phyloP scores from a whole-genome alignment of 2,329 filamentous ascomycete species.

The Phialophora expanda region DNA sequence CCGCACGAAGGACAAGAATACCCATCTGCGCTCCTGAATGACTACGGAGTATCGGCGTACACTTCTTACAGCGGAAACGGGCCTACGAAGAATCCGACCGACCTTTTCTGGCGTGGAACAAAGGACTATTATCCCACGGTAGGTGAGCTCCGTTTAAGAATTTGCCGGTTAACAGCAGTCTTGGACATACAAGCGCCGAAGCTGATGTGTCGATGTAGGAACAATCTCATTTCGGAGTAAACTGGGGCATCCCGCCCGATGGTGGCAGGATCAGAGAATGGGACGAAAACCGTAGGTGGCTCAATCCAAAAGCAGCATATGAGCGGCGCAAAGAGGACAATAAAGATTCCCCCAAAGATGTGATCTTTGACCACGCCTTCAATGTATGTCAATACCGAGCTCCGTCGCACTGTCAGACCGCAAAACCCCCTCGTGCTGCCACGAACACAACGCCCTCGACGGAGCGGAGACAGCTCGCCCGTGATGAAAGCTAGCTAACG shows the following conservation, averaged over 20 bases:
- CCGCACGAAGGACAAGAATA: conserved; percentile 23
- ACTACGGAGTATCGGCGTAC: conserved; percentile 24
- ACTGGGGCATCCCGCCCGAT: conserved; percentile 27
- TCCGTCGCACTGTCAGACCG: not conserved
- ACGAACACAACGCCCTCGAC: not conserved
- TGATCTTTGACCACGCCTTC: conserved; percentile 18
- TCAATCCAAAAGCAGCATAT: not conserved
- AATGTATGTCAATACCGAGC: conserved; percentile 22
- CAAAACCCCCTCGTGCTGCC: not conserved
- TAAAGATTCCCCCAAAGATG: not conserved
- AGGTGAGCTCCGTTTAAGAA: not conserved
- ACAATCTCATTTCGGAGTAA: conserved; percentile 24
- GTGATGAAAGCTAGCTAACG: not conserved
- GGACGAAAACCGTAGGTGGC: not conserved
- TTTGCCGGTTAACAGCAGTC: not conserved
- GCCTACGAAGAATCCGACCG: conserved; percentile 20
- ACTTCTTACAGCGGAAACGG: not conserved
- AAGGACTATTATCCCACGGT: not conserved
- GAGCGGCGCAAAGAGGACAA: conserved; percentile 1
- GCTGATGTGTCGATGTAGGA: conserved; percentile 18
- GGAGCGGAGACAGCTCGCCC: not conserved
- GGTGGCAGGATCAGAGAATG: conserved; percentile 18
- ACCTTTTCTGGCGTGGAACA: conserved; percentile 10
- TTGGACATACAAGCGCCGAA: not conserved
- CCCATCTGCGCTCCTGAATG: conserved; percentile 18